Evolutionary conservation across 192 early-diverging fungal genomes (phyloP), one percentile per base, ranked within the genome.

Genomic region (Tieghemiomyces parasiticus): DNA sequence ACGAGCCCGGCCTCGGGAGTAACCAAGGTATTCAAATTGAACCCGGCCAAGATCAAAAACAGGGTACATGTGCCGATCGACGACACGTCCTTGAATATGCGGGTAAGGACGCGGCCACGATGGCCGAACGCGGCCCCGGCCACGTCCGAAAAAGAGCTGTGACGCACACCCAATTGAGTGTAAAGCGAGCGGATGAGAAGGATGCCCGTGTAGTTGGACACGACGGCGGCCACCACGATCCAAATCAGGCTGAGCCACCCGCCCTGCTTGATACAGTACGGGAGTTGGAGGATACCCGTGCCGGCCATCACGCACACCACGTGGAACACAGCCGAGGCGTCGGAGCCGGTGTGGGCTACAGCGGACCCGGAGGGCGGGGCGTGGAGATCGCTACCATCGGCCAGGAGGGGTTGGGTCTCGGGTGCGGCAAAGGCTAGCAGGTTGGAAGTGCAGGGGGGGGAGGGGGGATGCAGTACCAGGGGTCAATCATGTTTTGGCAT

Each of bases 271-370:
- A 83, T 59, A 16, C 74, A 69, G 59, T 73, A 81, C 9, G 81
- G 76, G 10, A 83, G 65, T 50, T 80, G 78, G 1, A 83, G 61
- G 22, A 78, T 72, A 25, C 81, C 81, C 14, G 78, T 71, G 29
- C 81, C 81, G 1, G 85, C 84, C 45, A 84, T 71, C 19, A 82
- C 73, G 66, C 84, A 86, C 35, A 77, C 73, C 38, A 77, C 59
- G 48, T 77, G 73, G 42, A 72, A 69, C 42, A 71, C 70, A 12
- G 72, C 72, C 3, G 55, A 31, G 6, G 55, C 34, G 32, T 58
- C 35, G 55, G 55, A 58, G 22, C 34, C n/a, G 33, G 34, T 58
- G 55, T n/a, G n/a, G n/a, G n/a, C n/a, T n/a, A n/a, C n/a, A n/a
- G n/a, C n/a, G n/a, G n/a, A n/a, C n/a, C n/a, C n/a, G n/a, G n/a